These are phyloP conservation scores for Saururus chinensis DNA, from an alignment of 164 flowering plant species.

Conservation along the genomic window DNA sequence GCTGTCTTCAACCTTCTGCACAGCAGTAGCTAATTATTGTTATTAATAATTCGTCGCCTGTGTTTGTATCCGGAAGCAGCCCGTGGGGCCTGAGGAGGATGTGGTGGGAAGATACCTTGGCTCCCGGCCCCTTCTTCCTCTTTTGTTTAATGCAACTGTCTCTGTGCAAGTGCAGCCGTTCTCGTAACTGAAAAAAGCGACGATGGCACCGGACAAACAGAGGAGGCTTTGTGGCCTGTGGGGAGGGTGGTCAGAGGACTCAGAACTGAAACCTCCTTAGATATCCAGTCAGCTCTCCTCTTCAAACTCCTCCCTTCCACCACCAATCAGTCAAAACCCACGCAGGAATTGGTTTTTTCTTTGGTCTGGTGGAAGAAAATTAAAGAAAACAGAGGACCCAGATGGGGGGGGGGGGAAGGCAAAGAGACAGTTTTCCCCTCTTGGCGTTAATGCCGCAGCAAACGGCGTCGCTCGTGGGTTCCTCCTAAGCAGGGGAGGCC, in stretches of 20 bases:
- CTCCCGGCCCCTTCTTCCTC: conserved; percentile 1
- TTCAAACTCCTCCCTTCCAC: background rate
- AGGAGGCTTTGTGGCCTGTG: too few relatives aligned
- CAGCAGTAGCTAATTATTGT: conserved; percentile 3
- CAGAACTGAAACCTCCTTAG: too few relatives aligned
- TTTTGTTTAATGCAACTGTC: background rate
- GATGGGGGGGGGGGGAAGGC: background rate
- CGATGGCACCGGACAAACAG: too few relatives aligned
- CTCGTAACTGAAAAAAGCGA: background rate
- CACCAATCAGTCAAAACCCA: too few relatives aligned
- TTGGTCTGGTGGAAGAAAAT: too few relatives aligned
- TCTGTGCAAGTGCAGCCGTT: background rate
- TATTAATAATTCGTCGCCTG: conserved; percentile 1
- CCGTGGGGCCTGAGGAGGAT: background rate
- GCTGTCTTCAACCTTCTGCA: conserved; percentile 44
- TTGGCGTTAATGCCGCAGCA: conserved; percentile 11
- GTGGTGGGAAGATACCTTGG: conserved; percentile 8
- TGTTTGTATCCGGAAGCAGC: background rate
- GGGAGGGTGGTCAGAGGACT: too few relatives aligned
- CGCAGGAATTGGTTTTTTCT: too few relatives aligned
- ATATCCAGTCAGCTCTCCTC: background rate
- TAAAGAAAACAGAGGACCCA: background rate
- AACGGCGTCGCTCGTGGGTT: conserved; percentile 26
- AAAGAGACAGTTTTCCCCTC: background rate
- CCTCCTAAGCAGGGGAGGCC: background rate